Base-by-base conservation (phyloP, 2,329 filamentous ascomycete species). In the Dendrostoma leiphaemia region DNA sequence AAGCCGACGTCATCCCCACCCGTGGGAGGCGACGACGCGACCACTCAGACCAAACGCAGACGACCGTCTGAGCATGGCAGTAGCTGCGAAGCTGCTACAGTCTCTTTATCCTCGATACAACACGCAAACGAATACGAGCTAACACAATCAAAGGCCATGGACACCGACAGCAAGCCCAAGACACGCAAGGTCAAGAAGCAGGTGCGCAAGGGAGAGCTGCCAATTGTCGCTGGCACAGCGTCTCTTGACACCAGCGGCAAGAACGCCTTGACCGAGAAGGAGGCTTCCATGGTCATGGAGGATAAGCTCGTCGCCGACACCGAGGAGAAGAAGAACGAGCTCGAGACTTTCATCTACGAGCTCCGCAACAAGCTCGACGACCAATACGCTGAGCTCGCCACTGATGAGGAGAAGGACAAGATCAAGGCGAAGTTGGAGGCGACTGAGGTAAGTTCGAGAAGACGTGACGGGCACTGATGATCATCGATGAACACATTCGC, bases 281-380 rank as follows among this genome's bases (percentile, higher is more conserved):
- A 99, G 77, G 82, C 86, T 62, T 71, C 85, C 64, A 97, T 99
- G 94, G 85, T 91, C 64, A 93, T 96, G 85, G 91, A 97, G 74
- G 94, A 99, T 78, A 99, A 97, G 83, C 87, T 97, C 55, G 92
- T 99, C 53, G 90, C 90, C 64, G 94, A 97, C 72, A 99, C 94
- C 34, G 94, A 97, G 71, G 91, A 97, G 80, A 96, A 96, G 85
- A 99, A 97, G 90, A 99, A 99, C 79, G 93, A 97, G 77, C 89
- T 99, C 51, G 94, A 99, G 81, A 86, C 90, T 23, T 96, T 88
- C 76, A 97, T 97, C 75, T 99, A 99, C 76, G 92, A 97, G 67
- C 83, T 96, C 69, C 89, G 93, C 65, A 91, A 91, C 76, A 97
- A 97, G 85, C 57, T 97, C 49, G 91, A 97, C 63, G 91, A 95